These are phyloP conservation scores for Ganoderma multipileum DNA, from an alignment of 1,284 basidiomycete genomes.

Conservation along the genomic window DNA sequence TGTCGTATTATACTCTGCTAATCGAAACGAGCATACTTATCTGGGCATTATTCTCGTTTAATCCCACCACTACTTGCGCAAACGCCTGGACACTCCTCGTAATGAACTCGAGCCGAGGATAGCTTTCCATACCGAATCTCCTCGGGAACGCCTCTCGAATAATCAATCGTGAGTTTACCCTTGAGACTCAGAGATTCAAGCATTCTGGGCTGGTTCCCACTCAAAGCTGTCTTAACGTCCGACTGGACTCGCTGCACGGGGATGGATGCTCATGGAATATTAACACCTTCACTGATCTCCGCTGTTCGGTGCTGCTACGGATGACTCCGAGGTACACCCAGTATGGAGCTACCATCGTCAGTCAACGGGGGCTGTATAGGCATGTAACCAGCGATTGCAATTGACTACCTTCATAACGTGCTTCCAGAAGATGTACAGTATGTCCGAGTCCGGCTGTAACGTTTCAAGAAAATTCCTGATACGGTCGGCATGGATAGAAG, in stretches of 20 bases:
- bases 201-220: too few species aligned
- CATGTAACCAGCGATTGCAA: not conserved
- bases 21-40: not conserved
- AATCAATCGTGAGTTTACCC: not conserved
- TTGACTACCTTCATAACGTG: not conserved
- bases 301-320: too few species aligned
- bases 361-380: too few species aligned
- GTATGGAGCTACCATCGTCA: too few species aligned
- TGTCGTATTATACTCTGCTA: not conserved
- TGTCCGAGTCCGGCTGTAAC: not conserved
- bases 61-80: not conserved
- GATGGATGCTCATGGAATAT: too few species aligned
- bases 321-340: too few species aligned
- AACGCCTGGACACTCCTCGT: not conserved
- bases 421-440: not conserved
- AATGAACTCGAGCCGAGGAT: not conserved
- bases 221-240: not conserved
- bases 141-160: too few species aligned
- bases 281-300: too few species aligned
- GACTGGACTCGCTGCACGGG: too few species aligned
- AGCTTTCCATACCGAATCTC: not conserved
- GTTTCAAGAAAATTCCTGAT: not conserved
- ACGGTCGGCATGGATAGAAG: not conserved
- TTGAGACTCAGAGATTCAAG: not conserved
- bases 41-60: not conserved